Evolutionary conservation across 78 protist species (phyloP).

Genomic region (Pelomyxa schiedti): DNA sequence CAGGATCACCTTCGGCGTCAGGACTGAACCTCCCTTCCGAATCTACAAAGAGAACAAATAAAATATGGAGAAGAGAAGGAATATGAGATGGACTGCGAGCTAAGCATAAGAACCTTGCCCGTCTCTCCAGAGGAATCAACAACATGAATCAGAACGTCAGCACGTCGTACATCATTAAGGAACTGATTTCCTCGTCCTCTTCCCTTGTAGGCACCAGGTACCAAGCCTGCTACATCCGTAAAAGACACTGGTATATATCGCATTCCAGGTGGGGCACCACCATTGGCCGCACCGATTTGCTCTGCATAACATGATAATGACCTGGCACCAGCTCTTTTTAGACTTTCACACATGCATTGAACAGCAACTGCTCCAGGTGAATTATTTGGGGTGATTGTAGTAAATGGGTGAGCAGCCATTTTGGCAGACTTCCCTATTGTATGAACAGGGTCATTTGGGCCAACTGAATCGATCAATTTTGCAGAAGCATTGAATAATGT

Average conservation of each 20-base stretch:
- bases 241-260: background rate
- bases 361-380: background rate
- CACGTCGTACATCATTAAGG: slow-evolving; percentile 25
- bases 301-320: background rate
- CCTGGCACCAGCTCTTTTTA: too few relatives aligned
- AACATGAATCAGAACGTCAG: slow-evolving; percentile 45
- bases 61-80: too few relatives aligned
- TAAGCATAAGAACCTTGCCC: too few relatives aligned
- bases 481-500: slow-evolving; percentile 36
- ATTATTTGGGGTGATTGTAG: slow-evolving; percentile 40
- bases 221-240: slow-evolving; percentile 47
- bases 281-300: background rate
- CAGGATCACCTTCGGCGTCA: background rate
- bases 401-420: slow-evolving; percentile 31
- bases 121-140: slow-evolving; percentile 32
- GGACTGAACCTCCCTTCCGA: slow-evolving; percentile 2
- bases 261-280: slow-evolving; percentile 2
- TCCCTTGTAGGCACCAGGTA: slow-evolving; percentile 50
- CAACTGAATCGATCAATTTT: background rate
- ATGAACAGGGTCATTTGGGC: too few relatives aligned
- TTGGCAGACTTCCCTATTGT: slow-evolving; percentile 17
- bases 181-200: slow-evolving; percentile 35
- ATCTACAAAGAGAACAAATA: too few relatives aligned
- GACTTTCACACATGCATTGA: background rate
- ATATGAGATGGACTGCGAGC: too few relatives aligned